phyloP scores from a whole-genome alignment of 768 basidiomycete species.

The Lactarius indigo region DNA sequence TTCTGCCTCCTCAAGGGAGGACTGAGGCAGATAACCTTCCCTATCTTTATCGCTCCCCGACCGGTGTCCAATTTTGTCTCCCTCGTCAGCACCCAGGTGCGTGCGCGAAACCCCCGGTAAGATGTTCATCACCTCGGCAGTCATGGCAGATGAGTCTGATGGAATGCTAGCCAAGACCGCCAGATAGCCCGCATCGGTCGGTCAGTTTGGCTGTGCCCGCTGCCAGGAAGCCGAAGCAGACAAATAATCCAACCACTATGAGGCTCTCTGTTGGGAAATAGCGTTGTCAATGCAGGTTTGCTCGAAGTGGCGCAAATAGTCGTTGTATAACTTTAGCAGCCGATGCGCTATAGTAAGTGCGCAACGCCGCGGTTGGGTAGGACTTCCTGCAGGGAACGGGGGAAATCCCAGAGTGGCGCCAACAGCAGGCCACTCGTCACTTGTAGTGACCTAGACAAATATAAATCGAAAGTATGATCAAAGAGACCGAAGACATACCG shows the following conservation, averaged over 20 bases:
- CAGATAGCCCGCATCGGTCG: conserved; percentile 14
- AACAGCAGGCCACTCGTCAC: conserved; percentile 14
- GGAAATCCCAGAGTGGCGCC: conserved; percentile 8
- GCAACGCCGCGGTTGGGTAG: conserved; percentile 2
- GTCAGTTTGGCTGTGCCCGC: conserved; percentile 6
- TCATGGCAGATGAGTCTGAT: neutral
- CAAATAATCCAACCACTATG: neutral
- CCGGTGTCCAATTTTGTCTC: neutral
- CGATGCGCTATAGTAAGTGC: conserved; percentile 3
- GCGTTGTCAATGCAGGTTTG: neutral
- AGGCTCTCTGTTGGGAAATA: neutral
- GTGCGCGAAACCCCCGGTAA: conserved; percentile 6
- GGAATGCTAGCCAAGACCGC: conserved; percentile 1
- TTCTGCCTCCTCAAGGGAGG: neutral
- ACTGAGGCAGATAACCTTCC: neutral
- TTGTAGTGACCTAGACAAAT: conserved; percentile 5
- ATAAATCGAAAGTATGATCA: neutral
- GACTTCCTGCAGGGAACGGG: neutral
- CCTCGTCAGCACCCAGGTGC: neutral
- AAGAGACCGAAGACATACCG: neutral
- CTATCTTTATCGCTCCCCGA: neutral
- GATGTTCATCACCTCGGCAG: conserved; percentile 4
- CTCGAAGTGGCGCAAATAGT: conserved; percentile 9
- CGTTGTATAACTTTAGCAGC: conserved; percentile 10
- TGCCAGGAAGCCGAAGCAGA: neutral